phyloP scores from a whole-genome alignment of 2,329 filamentous ascomycete genomes.

The Trichoderma brevicompactum region DNA sequence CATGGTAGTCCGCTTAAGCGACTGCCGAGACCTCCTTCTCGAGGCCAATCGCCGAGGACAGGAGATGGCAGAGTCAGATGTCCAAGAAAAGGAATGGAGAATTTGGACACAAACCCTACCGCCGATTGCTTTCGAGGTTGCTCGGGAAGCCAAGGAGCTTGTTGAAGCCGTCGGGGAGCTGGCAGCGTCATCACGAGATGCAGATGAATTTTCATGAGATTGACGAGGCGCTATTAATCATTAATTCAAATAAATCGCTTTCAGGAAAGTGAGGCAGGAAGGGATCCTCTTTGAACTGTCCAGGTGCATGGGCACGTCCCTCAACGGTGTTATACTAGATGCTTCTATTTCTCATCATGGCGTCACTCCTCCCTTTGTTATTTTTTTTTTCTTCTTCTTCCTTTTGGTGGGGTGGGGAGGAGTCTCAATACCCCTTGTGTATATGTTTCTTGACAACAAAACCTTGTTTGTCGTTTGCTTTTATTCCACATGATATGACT shows the following conservation, averaged over 20 bases:
- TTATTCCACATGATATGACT: slow-evolving; percentile 16
- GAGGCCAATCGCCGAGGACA: slow-evolving; percentile 65
- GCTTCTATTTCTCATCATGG: slow-evolving; percentile 16
- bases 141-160: slow-evolving; percentile 78
- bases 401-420: slow-evolving; percentile 13
- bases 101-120: slow-evolving; percentile 73
- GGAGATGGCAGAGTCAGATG: slow-evolving; percentile 57
- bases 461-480: slow-evolving; percentile 14
- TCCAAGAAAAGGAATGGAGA: slow-evolving; percentile 61
- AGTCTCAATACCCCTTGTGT: slow-evolving; percentile 29
- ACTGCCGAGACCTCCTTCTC: slow-evolving; percentile 68
- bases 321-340: neutral
- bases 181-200: slow-evolving; percentile 38
- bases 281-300: neutral
- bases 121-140: slow-evolving; percentile 85
- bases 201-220: slow-evolving; percentile 54
- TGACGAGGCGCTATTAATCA: slow-evolving; percentile 22
- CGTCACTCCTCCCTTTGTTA: slow-evolving; percentile 20
- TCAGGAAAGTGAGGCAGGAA: neutral
- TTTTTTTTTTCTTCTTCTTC: neutral
- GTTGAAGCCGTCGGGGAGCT: slow-evolving; percentile 50
- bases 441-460: slow-evolving; percentile 23
- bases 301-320: neutral
- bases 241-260: slow-evolving; percentile 20
- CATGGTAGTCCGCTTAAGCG: slow-evolving; percentile 61